A percentile compares a stretch with the other conserved stretches of the same genome.
These are phyloP conservation scores for Gaeumannomyces tritici DNA, from an alignment of 2,329 filamentous ascomycete genomes.

Conservation along the genomic window DNA sequence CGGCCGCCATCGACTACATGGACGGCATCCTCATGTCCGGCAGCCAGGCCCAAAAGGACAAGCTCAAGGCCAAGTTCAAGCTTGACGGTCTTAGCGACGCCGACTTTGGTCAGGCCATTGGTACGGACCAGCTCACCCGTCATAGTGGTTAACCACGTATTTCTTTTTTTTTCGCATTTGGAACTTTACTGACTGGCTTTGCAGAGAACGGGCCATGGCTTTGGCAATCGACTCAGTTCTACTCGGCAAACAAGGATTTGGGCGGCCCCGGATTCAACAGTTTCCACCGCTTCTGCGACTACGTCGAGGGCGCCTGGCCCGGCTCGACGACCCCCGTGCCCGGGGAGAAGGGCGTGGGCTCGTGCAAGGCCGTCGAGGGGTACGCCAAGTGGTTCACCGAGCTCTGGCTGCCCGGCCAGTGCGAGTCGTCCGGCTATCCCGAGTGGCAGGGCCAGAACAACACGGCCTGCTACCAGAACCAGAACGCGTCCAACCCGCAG, in stretches of 20 bases:
- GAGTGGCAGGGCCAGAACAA: constrained; percentile 23
- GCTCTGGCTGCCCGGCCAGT: constrained; percentile 30
- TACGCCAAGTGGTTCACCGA: constrained; percentile 40
- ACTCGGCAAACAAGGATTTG: constrained; percentile 27
- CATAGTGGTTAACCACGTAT: too few relatives aligned
- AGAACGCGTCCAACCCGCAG: constrained; percentile 32
- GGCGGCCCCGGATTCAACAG: constrained; percentile 12
- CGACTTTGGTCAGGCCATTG: constrained; percentile 35
- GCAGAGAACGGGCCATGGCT: constrained; percentile 45
- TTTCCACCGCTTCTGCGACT: constrained; percentile 41
- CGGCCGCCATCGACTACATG: constrained; percentile 37
- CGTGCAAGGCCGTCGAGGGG: constrained; percentile 38
- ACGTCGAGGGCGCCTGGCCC: constrained; percentile 32
- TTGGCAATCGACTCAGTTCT: constrained; percentile 34
- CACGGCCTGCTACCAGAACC: constrained; percentile 32
- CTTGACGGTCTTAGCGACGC: constrained; percentile 32
- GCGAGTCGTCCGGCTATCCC: constrained; percentile 27
- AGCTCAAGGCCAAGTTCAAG: constrained; percentile 39
- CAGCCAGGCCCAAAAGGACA: constrained; percentile 24
- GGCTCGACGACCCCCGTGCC: constrained; percentile 30
- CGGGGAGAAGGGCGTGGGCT: constrained; percentile 37
- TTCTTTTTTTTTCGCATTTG: too few relatives aligned
- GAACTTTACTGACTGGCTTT: too few relatives aligned
- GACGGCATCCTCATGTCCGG: constrained; percentile 32
- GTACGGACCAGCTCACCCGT: too few relatives aligned